Percentiles rank a stretch among this genome's conserved stretches.
Conservation (phyloP, 352 stramenopile species). For the Phytopythium mirpurense region DNA sequence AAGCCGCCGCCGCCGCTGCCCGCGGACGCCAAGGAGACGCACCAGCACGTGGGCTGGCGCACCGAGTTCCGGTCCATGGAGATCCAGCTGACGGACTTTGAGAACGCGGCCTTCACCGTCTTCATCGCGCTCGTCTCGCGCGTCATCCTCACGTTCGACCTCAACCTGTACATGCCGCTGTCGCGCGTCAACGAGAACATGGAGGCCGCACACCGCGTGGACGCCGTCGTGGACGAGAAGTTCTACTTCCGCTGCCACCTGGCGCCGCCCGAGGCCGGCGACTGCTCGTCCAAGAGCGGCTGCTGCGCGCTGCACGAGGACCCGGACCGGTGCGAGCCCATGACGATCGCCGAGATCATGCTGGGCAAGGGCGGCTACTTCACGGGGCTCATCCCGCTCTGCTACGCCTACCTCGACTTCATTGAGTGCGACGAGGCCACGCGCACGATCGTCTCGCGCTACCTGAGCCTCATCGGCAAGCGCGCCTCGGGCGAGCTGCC, state of each 20-base stretch:
- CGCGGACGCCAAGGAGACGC: slow-evolving; percentile 12
- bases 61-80: slow-evolving; percentile 98
- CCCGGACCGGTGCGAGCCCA: slow-evolving; percentile 85
- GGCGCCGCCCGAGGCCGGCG: slow-evolving; percentile 76
- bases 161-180: slow-evolving; percentile 99
- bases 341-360: slow-evolving; percentile 98
- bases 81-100: slow-evolving; percentile 99
- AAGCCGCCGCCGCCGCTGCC: slow-evolving; percentile 95
- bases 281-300: slow-evolving; percentile 36
- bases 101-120: slow-evolving; percentile 99
- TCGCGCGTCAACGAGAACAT: slow-evolving; percentile 99
- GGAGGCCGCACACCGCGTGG: slow-evolving; percentile 94
- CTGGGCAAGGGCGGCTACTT: slow-evolving; percentile 95
- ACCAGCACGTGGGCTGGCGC: slow-evolving; percentile 79
- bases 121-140: slow-evolving; percentile 97
- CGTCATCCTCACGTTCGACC: slow-evolving; percentile 98
- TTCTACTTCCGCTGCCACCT: slow-evolving; percentile 98
- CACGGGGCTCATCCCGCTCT: slow-evolving; percentile 94
- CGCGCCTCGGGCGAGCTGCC: slow-evolving; percentile 93
- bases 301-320: slow-evolving; percentile 57
- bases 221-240: slow-evolving; percentile 93
- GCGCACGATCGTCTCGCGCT: slow-evolving; percentile 57
- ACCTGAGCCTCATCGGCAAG: slow-evolving; percentile 91
- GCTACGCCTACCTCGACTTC: slow-evolving; percentile 97
- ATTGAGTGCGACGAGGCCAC: slow-evolving; percentile 96